Percentiles rank a stretch among this genome's conserved stretches.
These are phyloP conservation scores for Mucor mucedo DNA, from an alignment of 371 early-diverging fungal genomes.

Conservation along the genomic window DNA sequence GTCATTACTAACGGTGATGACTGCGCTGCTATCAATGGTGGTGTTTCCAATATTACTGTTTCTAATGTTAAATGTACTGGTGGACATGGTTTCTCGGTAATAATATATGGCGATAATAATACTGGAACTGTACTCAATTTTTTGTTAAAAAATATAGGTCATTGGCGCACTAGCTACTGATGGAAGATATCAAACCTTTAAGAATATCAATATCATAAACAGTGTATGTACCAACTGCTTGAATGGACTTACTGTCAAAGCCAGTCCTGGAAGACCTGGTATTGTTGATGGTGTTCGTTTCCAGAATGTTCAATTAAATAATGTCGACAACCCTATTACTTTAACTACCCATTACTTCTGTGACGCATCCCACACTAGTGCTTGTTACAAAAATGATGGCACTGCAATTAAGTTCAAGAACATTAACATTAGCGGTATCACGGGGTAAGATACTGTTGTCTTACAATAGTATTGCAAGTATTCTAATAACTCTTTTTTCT, in stretches of 20 bases:
- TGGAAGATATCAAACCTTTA: slow-evolving; percentile 30
- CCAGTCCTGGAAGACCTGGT: slow-evolving; percentile 41
- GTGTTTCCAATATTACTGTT: slow-evolving; percentile 32
- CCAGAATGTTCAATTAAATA: slow-evolving; percentile 28
- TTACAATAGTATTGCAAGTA: background rate
- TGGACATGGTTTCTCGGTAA: slow-evolving; percentile 37
- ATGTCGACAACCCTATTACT: slow-evolving; percentile 37
- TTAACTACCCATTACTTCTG: slow-evolving; percentile 41
- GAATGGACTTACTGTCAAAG: slow-evolving; percentile 45
- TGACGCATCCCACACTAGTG: slow-evolving; percentile 26
- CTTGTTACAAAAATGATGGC: slow-evolving; percentile 29
- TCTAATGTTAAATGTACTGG: slow-evolving; percentile 31
- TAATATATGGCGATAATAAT: background rate
- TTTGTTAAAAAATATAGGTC: background rate
- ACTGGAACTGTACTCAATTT: too few relatives aligned
- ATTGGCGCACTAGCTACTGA: slow-evolving; percentile 43
- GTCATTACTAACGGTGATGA: slow-evolving; percentile 37
- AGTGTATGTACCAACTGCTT: slow-evolving; percentile 38
- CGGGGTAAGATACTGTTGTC: slow-evolving; percentile 17
- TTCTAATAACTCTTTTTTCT: background rate
- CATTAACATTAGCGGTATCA: slow-evolving; percentile 33
- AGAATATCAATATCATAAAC: slow-evolving; percentile 26
- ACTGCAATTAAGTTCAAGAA: slow-evolving; percentile 32
- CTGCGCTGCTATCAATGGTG: slow-evolving; percentile 41
- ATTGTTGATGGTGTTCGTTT: slow-evolving; percentile 33